These are phyloP conservation scores for Ilyonectria robusta DNA, from an alignment of 2,329 filamentous ascomycete genomes.

Conservation along the genomic window DNA sequence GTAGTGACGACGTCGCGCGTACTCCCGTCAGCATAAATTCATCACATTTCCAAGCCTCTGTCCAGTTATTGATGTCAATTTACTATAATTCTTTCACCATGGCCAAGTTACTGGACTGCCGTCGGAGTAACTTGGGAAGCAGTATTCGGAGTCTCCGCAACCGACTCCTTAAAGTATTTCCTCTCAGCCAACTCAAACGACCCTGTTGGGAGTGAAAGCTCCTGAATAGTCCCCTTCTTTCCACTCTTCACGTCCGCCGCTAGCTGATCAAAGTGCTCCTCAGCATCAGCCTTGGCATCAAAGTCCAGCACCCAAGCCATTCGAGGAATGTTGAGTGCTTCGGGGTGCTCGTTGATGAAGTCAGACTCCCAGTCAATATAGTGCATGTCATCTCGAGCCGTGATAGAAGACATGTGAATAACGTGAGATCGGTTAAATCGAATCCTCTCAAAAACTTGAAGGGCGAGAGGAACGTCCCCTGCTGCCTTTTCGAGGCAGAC, in stretches of 20 bases:
- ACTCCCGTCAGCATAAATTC: too few species aligned
- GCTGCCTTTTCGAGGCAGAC: slow-evolving; percentile 12
- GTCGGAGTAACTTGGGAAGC: neutral
- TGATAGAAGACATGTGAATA: slow-evolving; percentile 20
- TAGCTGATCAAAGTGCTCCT: slow-evolving; percentile 17
- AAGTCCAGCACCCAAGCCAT: slow-evolving; percentile 18
- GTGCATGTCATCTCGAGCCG: slow-evolving; percentile 5
- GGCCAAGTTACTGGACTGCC: neutral
- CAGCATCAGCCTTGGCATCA: slow-evolving; percentile 11
- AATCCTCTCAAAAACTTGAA: slow-evolving; percentile 23
- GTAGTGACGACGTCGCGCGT: too few species aligned
- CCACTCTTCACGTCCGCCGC: slow-evolving; percentile 19
- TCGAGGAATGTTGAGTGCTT: slow-evolving; percentile 7
- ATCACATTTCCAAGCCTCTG: too few species aligned
- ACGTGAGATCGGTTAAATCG: slow-evolving; percentile 24
- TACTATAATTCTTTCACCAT: too few species aligned
- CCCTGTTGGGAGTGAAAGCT: slow-evolving; percentile 16
- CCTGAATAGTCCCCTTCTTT: slow-evolving; percentile 8
- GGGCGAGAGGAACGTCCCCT: slow-evolving; percentile 19
- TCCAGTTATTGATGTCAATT: too few species aligned
- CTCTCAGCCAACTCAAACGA: neutral
- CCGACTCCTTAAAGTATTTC: slow-evolving; percentile 6
- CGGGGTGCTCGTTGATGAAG: slow-evolving; percentile 21
- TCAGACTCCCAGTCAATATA: slow-evolving; percentile 16
- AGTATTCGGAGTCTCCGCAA: neutral